These are phyloP conservation scores for Geotrichum histeridarum DNA, from an alignment of 1,139 yeast species.

Conservation along the genomic window DNA sequence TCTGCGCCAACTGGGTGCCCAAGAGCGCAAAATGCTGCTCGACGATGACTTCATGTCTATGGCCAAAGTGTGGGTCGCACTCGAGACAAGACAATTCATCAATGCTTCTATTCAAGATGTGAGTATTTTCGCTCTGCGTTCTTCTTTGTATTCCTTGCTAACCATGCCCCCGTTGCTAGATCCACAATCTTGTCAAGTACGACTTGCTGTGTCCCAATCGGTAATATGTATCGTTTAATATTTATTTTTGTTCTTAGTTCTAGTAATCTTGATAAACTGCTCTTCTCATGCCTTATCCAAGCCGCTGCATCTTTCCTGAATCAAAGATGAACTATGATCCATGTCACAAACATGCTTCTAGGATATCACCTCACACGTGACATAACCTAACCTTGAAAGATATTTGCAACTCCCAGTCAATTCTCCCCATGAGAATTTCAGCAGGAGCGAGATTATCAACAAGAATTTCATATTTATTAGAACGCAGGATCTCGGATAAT, in stretches of 20 bases:
- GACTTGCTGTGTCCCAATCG: constrained; percentile 65
- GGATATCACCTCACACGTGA: no score
- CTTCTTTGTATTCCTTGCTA: background rate
- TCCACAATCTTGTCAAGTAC: constrained; percentile 51
- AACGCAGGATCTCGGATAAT: background rate
- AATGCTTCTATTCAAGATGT: constrained; percentile 74
- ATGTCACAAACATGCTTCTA: no score
- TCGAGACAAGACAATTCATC: constrained; percentile 84
- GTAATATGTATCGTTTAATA: constrained; percentile 27
- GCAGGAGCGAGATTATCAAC: no score
- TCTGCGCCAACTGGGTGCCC: constrained; percentile 71
- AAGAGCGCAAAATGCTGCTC: constrained; percentile 46
- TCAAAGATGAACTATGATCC: no score
- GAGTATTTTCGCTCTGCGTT: constrained; percentile 2
- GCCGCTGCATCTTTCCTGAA: no score
- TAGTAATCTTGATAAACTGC: background rate
- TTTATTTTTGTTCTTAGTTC: background rate
- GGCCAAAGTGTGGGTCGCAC: constrained; percentile 87
- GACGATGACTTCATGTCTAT: constrained; percentile 64
- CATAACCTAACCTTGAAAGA: no score
- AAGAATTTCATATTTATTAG: background rate
- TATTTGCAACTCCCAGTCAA: no score
- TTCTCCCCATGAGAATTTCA: no score
- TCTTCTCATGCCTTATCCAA: no score
- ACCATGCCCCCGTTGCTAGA: constrained; percentile 26